These are phyloP conservation scores for Simmondsia chinensis DNA, from an alignment of 148 eudicot species.

Conservation along the genomic window DNA sequence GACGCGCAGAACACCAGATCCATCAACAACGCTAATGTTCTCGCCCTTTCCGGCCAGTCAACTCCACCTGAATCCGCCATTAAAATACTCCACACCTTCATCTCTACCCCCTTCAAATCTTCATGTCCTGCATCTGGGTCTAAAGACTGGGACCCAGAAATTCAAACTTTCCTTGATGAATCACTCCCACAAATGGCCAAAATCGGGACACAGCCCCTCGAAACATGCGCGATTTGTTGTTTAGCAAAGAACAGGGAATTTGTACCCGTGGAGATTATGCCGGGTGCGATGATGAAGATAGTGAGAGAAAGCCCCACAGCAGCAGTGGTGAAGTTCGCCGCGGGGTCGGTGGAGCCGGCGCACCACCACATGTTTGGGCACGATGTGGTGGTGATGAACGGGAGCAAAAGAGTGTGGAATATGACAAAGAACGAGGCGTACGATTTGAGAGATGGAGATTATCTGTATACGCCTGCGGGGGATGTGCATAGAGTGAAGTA, in stretches of 20 bases:
- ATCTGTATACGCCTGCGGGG: slow-evolving; percentile 72
- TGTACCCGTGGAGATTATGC: slow-evolving; percentile 56
- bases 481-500: slow-evolving; percentile 87
- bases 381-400: slow-evolving; percentile 68
- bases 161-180: slow-evolving; percentile 41
- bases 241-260: slow-evolving; percentile 49
- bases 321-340: slow-evolving; percentile 62
- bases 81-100: slow-evolving; percentile 50
- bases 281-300: slow-evolving; percentile 77
- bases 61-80: slow-evolving; percentile 43
- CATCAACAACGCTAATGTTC: slow-evolving; percentile 82
- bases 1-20: slow-evolving; percentile 66
- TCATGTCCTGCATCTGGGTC: slow-evolving; percentile 72
- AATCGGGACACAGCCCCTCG: slow-evolving; percentile 22
- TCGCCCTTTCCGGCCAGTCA: slow-evolving; percentile 62
- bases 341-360: slow-evolving; percentile 85
- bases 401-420: slow-evolving; percentile 88
- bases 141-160: slow-evolving; percentile 54
- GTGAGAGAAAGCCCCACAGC: slow-evolving; percentile 77
- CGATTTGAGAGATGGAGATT: slow-evolving; percentile 63
- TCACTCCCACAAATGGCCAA: slow-evolving; percentile 51
- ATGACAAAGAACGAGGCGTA: slow-evolving; percentile 47
- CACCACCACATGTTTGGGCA: slow-evolving; percentile 85
- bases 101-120: slow-evolving; percentile 57
- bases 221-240: slow-evolving; percentile 43